Evolutionary conservation across 257 asterid species (phyloP).

Genomic region (Petunia axillaris): DNA sequence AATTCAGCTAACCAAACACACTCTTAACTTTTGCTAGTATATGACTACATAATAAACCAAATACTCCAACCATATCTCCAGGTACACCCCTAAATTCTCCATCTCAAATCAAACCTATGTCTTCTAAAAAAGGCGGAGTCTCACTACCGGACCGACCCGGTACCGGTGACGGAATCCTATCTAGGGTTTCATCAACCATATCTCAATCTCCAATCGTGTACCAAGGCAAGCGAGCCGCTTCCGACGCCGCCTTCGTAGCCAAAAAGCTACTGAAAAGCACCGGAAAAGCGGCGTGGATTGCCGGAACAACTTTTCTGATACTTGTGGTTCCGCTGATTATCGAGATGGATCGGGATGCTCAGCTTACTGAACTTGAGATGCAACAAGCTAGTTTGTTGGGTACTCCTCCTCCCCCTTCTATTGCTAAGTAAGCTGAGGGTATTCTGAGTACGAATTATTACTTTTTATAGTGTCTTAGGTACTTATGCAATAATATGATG

Average conservation of each 20-base stretch:
- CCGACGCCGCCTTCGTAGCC: slow-evolving; percentile 63
- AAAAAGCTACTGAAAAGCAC: slow-evolving; percentile 73
- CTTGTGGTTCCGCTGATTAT: slow-evolving; percentile 77
- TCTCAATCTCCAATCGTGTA: slow-evolving; percentile 65
- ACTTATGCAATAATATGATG: neutral
- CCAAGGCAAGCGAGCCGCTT: slow-evolving; percentile 69
- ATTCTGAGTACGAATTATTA: neutral
- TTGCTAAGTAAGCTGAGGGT: neutral
- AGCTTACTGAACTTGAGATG: slow-evolving; percentile 71
- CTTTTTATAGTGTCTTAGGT: neutral
- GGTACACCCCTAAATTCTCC: neutral
- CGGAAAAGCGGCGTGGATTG: slow-evolving; percentile 91
- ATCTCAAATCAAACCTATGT: neutral
- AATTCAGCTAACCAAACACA: too few relatives aligned
- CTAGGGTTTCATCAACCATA: slow-evolving; percentile 39
- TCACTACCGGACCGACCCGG: slow-evolving; percentile 34
- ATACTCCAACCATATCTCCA: too few relatives aligned
- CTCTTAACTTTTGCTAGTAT: too few relatives aligned
- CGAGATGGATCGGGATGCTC: slow-evolving; percentile 89
- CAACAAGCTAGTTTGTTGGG: slow-evolving; percentile 90
- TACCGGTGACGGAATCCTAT: slow-evolving; percentile 29
- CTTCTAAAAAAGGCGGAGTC: slow-evolving; percentile 35
- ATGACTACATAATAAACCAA: too few relatives aligned
- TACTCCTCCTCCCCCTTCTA: slow-evolving; percentile 36
- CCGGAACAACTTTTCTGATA: slow-evolving; percentile 76